Evolutionary conservation across 1,139 yeast species (phyloP).

Genomic region (Zygosaccharomyces sapae): DNA sequence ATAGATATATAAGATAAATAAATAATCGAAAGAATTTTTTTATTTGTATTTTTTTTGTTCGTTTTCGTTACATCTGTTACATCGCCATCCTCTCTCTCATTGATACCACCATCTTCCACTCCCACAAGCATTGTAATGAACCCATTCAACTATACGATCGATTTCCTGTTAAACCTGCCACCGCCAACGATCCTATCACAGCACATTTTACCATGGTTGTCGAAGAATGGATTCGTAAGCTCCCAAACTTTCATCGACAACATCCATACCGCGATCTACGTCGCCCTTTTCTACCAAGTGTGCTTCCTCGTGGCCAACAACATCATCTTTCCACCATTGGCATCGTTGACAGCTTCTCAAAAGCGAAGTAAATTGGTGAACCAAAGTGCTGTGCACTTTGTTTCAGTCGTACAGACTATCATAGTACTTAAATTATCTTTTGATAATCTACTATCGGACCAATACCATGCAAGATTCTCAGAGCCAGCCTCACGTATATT

Average conservation of each 20-base stretch:
- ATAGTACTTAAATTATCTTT: conserved; percentile 32
- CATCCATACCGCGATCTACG: conserved; percentile 30
- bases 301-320: conserved; percentile 28
- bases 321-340: conserved; percentile 30
- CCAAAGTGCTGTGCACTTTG: conserved; percentile 34
- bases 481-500: conserved; percentile 49
- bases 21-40: no score
- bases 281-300: conserved; percentile 32
- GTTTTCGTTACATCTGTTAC: background rate
- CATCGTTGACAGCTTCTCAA: conserved; percentile 14
- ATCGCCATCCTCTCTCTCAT: background rate
- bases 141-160: conserved; percentile 16
- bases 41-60: no score
- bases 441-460: conserved; percentile 18
- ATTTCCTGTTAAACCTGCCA: conserved; percentile 20
- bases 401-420: conserved; percentile 34
- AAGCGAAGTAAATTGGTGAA: conserved; percentile 19
- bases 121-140: background rate
- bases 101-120: background rate
- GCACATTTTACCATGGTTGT: conserved; percentile 19
- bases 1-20: no score
- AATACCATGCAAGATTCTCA: conserved; percentile 17
- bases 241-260: conserved; percentile 28
- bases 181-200: conserved; percentile 19
- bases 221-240: conserved; percentile 16